Conservation (phyloP, 2,329 filamentous ascomycete species). For the Fusarium haematococcum region DNA sequence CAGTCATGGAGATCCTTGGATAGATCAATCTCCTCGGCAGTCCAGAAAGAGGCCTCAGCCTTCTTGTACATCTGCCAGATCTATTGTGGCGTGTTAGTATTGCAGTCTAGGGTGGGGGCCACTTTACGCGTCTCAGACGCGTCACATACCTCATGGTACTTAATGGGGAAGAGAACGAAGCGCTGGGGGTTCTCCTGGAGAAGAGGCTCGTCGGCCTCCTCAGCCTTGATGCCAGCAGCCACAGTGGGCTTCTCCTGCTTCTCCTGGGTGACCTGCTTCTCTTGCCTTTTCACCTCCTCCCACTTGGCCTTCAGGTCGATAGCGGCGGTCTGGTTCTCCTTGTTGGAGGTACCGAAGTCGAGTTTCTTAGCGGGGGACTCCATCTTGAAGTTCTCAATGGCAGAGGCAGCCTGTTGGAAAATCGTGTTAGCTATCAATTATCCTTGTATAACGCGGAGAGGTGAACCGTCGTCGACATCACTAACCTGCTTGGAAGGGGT, state of each 20-base stretch:
- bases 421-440: constrained; percentile 48
- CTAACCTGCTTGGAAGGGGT: constrained; percentile 70
- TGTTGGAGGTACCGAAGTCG: constrained; percentile 78
- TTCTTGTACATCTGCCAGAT: constrained; percentile 99
- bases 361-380: constrained; percentile 94
- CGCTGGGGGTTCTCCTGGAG: constrained; percentile 95
- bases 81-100: constrained; percentile 64
- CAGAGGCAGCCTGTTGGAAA: constrained; percentile 78
- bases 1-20: constrained; percentile 99
- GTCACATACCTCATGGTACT: constrained; percentile 95
- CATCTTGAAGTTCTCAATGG: constrained; percentile 91
- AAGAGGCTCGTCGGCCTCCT: constrained; percentile 88
- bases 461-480: constrained; percentile 42
- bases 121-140: constrained; percentile 76
- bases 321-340: constrained; percentile 80
- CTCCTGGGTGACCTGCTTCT: constrained; percentile 50
- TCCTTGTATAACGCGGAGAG: not conserved
- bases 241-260: not conserved
- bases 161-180: constrained; percentile 98
- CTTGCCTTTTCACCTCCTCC: constrained; percentile 56
- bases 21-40: constrained; percentile 98
- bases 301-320: constrained; percentile 70
- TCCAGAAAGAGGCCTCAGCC: constrained; percentile 99
- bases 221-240: constrained; percentile 68
- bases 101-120: constrained; percentile 46